Conservation (phyloP, 306 rosid species). For the Inga leiocalycina region DNA sequence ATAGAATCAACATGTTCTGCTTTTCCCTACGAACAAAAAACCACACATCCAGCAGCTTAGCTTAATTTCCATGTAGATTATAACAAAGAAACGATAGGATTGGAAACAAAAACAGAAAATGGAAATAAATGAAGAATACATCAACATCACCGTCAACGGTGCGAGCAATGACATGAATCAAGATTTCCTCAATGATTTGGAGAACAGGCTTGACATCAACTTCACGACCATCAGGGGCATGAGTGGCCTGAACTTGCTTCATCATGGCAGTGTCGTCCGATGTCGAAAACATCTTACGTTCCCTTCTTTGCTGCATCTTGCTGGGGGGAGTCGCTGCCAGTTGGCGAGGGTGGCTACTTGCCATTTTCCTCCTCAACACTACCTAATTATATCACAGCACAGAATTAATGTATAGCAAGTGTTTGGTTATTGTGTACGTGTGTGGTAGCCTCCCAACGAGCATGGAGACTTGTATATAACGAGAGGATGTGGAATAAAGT, state of each 20-base stretch:
- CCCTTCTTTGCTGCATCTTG: constrained; percentile 9
- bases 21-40: constrained; percentile 37
- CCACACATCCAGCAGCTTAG: neutral
- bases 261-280: constrained; percentile 29
- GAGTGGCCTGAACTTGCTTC: constrained; percentile 38
- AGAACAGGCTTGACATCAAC: constrained; percentile 32
- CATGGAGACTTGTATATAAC: constrained; percentile 33
- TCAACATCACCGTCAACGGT: neutral
- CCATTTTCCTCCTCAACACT: neutral
- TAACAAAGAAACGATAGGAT: neutral
- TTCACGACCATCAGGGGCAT: constrained; percentile 35
- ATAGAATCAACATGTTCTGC: constrained; percentile 9
- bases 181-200: constrained; percentile 20
- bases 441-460: constrained; percentile 1
- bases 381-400: neutral
- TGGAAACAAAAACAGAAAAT: neutral
- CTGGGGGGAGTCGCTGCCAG: neutral
- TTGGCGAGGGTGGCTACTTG: neutral
- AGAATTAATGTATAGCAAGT: neutral
- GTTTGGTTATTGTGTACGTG: constrained; percentile 14
- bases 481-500: constrained; percentile 44
- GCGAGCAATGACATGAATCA: constrained; percentile 16
- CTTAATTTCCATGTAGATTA: neutral
- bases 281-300: neutral
- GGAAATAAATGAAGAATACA: neutral